A percentile compares a stretch with the other conserved stretches of the same genome.
These are phyloP conservation scores for Apiospora sp. DNA, from an alignment of 2,329 filamentous ascomycete species.

Conservation along the genomic window DNA sequence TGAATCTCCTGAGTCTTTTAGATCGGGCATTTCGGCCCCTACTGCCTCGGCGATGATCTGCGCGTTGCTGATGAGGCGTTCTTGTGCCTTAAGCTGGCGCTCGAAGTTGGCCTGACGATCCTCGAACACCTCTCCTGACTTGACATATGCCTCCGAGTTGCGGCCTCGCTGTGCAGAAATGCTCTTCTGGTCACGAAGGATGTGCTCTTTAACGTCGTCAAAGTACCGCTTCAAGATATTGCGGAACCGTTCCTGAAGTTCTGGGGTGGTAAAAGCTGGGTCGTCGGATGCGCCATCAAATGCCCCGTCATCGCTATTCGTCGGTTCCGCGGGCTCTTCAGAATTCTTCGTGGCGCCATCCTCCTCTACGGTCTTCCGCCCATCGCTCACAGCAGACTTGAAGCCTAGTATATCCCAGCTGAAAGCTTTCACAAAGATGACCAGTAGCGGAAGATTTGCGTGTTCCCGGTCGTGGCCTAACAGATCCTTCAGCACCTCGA, in stretches of 20 bases:
- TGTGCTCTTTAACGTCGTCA: slow-evolving; percentile 88
- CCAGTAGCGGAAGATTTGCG: slow-evolving; percentile 86
- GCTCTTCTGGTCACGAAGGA: slow-evolving; percentile 90
- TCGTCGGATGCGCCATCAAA: slow-evolving; percentile 62
- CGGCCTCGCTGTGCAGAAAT: slow-evolving; percentile 87
- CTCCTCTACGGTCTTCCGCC: slow-evolving; percentile 84
- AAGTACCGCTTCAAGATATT: slow-evolving; percentile 89
- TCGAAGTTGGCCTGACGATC: slow-evolving; percentile 96
- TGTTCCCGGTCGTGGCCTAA: slow-evolving; percentile 94
- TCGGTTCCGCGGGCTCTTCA: slow-evolving; percentile 57
- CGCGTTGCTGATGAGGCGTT: slow-evolving; percentile 88
- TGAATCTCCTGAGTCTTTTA: slow-evolving; percentile 82
- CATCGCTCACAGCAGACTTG: slow-evolving; percentile 73
- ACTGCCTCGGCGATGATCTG: slow-evolving; percentile 90
- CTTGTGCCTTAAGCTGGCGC: slow-evolving; percentile 89
- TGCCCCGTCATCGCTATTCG: slow-evolving; percentile 57
- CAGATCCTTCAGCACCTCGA: slow-evolving; percentile 97
- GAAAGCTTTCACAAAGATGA: slow-evolving; percentile 95
- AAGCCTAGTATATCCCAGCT: slow-evolving; percentile 94
- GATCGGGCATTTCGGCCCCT: slow-evolving; percentile 90
- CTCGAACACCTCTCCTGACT: slow-evolving; percentile 97
- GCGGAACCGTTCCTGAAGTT: slow-evolving; percentile 84
- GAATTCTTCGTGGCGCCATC: slow-evolving; percentile 70
- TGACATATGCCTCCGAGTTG: slow-evolving; percentile 98
- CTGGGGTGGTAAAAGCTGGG: slow-evolving; percentile 75